Evolutionary conservation across 2,329 filamentous ascomycete species (phyloP).

Genomic region (Aspergillus aculeatus): DNA sequence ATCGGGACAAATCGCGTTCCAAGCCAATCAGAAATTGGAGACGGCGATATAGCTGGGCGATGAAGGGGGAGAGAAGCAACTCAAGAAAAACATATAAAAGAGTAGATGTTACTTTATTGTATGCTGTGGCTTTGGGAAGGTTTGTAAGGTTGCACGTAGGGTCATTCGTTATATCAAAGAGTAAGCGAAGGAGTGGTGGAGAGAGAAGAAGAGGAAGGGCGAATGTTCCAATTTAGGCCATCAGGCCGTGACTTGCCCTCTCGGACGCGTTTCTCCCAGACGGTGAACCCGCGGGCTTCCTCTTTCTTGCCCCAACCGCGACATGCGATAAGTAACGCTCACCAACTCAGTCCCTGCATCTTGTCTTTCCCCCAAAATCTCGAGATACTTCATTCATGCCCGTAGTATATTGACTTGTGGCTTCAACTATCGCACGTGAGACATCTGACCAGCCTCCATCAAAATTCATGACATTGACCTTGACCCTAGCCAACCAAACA

Average conservation of each 20-base stretch:
- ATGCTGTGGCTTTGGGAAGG: background rate
- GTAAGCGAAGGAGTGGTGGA: background rate
- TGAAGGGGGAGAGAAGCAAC: background rate
- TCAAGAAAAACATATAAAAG: background rate
- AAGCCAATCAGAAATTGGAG: background rate
- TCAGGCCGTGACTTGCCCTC: conserved; percentile 15
- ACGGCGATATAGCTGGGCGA: background rate
- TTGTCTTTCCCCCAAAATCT: background rate
- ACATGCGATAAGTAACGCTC: conserved; percentile 4
- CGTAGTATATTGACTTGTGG: background rate
- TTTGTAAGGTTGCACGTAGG: background rate
- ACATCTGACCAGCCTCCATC: background rate
- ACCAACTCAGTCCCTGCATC: background rate
- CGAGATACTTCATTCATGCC: background rate
- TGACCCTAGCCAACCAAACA: background rate
- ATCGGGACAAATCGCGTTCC: conserved; percentile 2
- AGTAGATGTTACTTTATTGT: background rate
- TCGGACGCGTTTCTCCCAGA: conserved; percentile 14
- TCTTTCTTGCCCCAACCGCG: conserved; percentile 11
- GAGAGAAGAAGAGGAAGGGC: background rate
- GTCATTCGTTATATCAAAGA: background rate
- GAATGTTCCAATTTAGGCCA: background rate
- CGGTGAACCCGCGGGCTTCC: conserved; percentile 15
- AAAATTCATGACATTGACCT: background rate
- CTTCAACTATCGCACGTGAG: background rate